Conservation (phyloP, 257 asterid genomes). For the Fraxinus quadrangulata region DNA sequence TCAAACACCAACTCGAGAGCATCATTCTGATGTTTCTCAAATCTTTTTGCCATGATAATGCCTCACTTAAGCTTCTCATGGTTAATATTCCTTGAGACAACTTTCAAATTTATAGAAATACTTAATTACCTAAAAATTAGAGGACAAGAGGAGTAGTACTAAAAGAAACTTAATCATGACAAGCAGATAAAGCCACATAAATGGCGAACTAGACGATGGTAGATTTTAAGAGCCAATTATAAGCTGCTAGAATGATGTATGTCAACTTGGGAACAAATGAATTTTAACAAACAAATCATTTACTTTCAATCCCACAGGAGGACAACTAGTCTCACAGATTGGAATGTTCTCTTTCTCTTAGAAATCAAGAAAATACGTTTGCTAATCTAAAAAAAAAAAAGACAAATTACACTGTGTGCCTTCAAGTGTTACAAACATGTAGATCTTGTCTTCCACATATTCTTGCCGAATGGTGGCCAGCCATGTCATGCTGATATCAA, state of each 20-base stretch:
- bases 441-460: neutral
- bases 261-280: neutral
- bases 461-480: neutral
- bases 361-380: neutral
- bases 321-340: neutral
- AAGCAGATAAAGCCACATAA: neutral
- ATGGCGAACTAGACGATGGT: constrained; percentile 7
- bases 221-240: neutral
- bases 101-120: constrained; percentile 4
- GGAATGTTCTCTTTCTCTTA: neutral
- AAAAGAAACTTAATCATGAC: neutral
- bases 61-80: constrained; percentile 4
- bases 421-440: neutral
- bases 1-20: constrained; percentile 24
- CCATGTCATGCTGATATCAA: neutral
- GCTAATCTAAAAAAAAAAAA: too few relatives aligned
- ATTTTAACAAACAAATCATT: neutral
- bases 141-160: neutral
- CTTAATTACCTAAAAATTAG: neutral
- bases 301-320: neutral
- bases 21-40: constrained; percentile 11
- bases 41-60: constrained; percentile 29
- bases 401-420: neutral
- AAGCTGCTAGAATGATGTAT: neutral
- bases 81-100: neutral